phyloP scores from a whole-genome alignment of 140 eudicot genomes.

The Cichorium intybus region DNA sequence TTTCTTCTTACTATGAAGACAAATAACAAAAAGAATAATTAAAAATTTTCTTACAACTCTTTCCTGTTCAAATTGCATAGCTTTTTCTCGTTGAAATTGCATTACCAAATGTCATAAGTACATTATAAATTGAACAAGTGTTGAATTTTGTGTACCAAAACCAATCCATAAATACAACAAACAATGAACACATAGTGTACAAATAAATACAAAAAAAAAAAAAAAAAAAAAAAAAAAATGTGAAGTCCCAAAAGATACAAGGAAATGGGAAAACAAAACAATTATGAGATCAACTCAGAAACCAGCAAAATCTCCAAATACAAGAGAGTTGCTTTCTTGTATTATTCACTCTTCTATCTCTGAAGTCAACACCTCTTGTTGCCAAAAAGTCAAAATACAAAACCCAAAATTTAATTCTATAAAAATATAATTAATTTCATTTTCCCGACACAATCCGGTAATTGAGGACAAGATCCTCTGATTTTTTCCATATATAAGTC shows the following conservation, averaged over 20 bases:
- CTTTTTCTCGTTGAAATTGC: too few relatives aligned
- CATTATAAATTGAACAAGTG: too few relatives aligned
- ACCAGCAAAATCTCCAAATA: constrained; percentile 16
- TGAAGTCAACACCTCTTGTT: constrained; percentile 27
- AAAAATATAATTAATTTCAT: too few relatives aligned
- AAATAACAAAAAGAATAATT: too few relatives aligned
- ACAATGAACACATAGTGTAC: neutral
- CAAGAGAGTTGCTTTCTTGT: constrained; percentile 15
- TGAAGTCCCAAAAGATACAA: too few relatives aligned
- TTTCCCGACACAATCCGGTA: constrained; percentile 56
- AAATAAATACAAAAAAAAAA: neutral
- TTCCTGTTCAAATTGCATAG: too few relatives aligned
- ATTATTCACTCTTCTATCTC: constrained; percentile 20
- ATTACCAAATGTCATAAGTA: too few relatives aligned
- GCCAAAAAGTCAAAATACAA: constrained; percentile 24
- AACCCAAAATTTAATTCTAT: neutral
- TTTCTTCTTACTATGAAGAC: too few relatives aligned
- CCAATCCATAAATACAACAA: neutral
- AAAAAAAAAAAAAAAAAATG: too few relatives aligned
- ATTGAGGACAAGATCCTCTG: constrained; percentile 79
- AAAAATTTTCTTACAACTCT: too few relatives aligned
- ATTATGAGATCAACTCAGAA: constrained; percentile 23
- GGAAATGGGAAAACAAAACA: neutral
- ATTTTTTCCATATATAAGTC: constrained; percentile 78
- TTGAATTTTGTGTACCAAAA: neutral